Evolutionary conservation across 148 eudicot genomes (phyloP).

Genomic region (Vaccinium myrtillus): DNA sequence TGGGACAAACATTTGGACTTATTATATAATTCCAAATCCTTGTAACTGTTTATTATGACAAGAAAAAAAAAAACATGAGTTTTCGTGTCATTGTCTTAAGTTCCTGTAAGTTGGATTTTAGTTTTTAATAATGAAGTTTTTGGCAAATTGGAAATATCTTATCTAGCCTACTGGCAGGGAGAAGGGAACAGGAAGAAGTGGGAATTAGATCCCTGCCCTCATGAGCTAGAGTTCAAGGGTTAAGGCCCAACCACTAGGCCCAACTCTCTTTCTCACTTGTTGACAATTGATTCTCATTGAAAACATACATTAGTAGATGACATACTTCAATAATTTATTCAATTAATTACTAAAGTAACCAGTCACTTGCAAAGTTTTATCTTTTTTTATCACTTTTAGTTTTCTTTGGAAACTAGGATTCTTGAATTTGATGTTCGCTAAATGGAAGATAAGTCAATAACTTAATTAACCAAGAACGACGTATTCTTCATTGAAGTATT

Average conservation of each 20-base stretch:
- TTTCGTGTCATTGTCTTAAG: background rate
- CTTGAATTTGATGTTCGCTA: background rate
- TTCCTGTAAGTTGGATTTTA: background rate
- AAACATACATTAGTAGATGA: background rate
- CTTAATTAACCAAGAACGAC: conserved; percentile 1
- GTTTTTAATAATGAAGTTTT: background rate
- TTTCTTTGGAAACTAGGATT: background rate
- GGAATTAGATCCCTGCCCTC: background rate
- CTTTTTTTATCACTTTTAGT: background rate
- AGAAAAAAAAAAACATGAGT: background rate
- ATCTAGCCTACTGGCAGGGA: background rate
- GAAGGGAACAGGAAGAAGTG: background rate
- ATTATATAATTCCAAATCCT: background rate
- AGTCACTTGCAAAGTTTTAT: background rate
- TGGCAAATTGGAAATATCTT: background rate
- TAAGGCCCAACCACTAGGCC: background rate
- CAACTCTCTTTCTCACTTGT: background rate
- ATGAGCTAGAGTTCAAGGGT: background rate
- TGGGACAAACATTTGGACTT: background rate
- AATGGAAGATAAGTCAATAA: background rate
- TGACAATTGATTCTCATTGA: background rate
- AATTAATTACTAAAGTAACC: background rate
- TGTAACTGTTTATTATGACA: background rate
- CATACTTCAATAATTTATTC: background rate
- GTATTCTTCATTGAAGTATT: background rate